A percentile compares a stretch with the other conserved stretches of the same genome.
Evolutionary conservation across 306 rosid genomes (phyloP).

Genomic region (Casuarina glauca): DNA sequence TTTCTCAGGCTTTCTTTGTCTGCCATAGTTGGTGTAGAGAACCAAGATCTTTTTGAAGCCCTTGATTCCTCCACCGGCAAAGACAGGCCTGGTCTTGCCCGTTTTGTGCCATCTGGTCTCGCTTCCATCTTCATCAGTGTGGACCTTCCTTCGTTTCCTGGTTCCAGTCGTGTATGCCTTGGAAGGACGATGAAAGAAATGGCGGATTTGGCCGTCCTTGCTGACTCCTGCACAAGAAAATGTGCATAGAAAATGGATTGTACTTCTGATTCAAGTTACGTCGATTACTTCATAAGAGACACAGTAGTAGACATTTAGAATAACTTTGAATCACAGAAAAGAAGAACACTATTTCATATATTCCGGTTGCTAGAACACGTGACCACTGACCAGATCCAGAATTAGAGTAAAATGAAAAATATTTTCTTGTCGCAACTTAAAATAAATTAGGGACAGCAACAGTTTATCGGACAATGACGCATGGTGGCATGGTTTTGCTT

Average conservation of each 20-base stretch:
- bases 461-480: too few relatives aligned
- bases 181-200: constrained; percentile 88
- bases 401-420: background rate
- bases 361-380: background rate
- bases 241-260: background rate
- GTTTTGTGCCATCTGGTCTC: constrained; percentile 99
- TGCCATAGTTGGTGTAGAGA: constrained; percentile 82
- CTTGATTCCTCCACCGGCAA: constrained; percentile 41
- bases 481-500: too few relatives aligned
- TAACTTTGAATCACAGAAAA: background rate
- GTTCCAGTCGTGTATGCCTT: constrained; percentile 95
- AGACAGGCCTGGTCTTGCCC: constrained; percentile 77
- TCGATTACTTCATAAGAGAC: background rate
- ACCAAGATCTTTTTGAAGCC: constrained; percentile 92
- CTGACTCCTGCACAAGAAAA: constrained; percentile 62
- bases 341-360: background rate
- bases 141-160: constrained; percentile 87
- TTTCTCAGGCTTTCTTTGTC: constrained; percentile 75
- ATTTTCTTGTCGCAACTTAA: too few relatives aligned
- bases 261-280: background rate
- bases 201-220: constrained; percentile 84
- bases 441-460: too few relatives aligned
- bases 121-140: constrained; percentile 72
- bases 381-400: background rate
- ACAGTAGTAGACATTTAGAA: background rate